Evolutionary conservation across 345 rosid species (phyloP), one percentile per base, ranked within the genome.

Genomic region (Pugionium dolabratum): DNA sequence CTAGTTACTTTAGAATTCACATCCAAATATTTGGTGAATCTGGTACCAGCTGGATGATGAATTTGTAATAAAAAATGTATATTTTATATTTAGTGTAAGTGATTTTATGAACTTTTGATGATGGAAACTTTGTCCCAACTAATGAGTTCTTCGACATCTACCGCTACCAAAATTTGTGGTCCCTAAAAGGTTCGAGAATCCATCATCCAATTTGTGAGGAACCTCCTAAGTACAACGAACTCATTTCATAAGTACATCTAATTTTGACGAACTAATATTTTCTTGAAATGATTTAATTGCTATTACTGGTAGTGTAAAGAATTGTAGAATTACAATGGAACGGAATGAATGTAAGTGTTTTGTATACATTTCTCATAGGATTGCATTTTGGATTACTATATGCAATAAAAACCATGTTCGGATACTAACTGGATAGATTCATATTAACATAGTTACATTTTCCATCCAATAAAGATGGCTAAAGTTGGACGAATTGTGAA

Each of bases 121-220:
- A 66, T 58, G 35, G 25, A 42, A 59, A 50, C 66, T 59, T 51
- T 59, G 53, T 33, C 59, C 10, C 30, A 59, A 31, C 66, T 41
- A 33, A 41, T n/a, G 52, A 49, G 52, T 59, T 40, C 41, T 44
- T 34, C 39, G 18, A 68, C 8, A 58, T 31, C 47, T 6, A 58
- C 41, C 40, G 44, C 40, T 26, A 33, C 48, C 62, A 61, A 69
- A 69, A 40, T 53, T 52, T 4, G 46, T 70, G 74, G 74, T 61
- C 74, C 74, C 1, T 5, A 49, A 58, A 18, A 58, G 49, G 29
- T 41, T 69, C 35, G 36, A 59, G 72, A 68, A 68, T 59, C 59
- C 66, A 68, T 40, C 59, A 9, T 44, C 70, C 3, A 49, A 58
- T 11, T 47, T 6, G 43, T 40, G 50, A 65, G 65, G 35, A 40